Evolutionary conservation across 2,329 filamentous ascomycete genomes (phyloP), one percentile per base, ranked within the genome.

Genomic region (Penicillium sp.): DNA sequence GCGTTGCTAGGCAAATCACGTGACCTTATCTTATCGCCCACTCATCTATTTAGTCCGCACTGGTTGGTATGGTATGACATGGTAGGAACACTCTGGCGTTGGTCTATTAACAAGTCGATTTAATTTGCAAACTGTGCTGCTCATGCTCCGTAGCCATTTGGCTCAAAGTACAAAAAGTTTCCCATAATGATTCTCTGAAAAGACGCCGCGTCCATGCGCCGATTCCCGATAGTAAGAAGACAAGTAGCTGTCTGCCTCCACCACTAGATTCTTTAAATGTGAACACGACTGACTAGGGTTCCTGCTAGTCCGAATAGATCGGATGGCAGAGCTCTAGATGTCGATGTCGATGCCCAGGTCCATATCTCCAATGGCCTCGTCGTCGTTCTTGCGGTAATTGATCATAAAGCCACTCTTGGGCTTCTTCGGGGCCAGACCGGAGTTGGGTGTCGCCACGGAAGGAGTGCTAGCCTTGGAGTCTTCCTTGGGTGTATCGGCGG

Each of bases 331-430:
- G 15, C 5, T 18, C 24, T 41, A 45, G 62, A 95, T 90, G 61
- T 95, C 91, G 64, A 96, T 86, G 63, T 97, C 93, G 69, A 97
- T 90, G 26, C 90, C 93, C 63, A 97, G 76, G 70, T 97, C 94
- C 77, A 97, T 78, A 24, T 85, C 82, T 1, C 88, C 91, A 71
- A 97, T 93, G 51, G 96, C 88, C 67, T 97, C 94, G 67, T 97
- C 94, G 57, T 96, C 92, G 78, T 88, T 87, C 52, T 91, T 82
- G 28, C 87, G 86, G 74, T 89, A 81, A 61, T 80, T 86, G 66
- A 93, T 89, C 45, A 90, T 88, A 59, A 83, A 68, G 1, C 81
- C 80, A 4, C 64, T 69, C 53, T 76, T 73, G 34, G 70, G 65
- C 53, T 72, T 71, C 49, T 70, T 72, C 39, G 67, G 64, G 2